Conservation (phyloP, 116 monocot genomes). For the Cymodocea nodosa region DNA sequence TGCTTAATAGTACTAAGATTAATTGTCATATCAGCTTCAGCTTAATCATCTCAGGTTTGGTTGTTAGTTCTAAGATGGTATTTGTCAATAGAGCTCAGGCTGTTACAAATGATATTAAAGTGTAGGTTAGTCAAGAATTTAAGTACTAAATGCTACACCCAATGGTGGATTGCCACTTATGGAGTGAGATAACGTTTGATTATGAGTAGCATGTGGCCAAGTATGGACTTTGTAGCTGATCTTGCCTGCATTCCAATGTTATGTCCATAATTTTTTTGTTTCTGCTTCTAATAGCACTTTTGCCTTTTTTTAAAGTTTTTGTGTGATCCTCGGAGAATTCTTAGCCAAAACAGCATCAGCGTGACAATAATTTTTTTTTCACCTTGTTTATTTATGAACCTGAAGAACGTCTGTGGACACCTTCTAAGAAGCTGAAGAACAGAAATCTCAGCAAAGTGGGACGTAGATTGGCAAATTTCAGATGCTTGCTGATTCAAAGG, state of each 20-base stretch:
- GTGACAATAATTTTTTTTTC: not conserved
- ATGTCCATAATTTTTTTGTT: not conserved
- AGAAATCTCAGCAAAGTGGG: conserved; percentile 13
- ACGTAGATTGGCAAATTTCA: conserved; percentile 20
- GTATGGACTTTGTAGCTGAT: no score
- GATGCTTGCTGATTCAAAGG: conserved; percentile 29
- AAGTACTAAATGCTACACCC: no score
- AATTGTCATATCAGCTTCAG: no score
- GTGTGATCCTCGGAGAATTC: not conserved
- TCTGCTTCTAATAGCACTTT: not conserved
- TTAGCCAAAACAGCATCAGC: not conserved
- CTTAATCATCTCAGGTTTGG: no score
- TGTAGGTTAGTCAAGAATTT: no score
- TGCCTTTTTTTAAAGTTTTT: not conserved
- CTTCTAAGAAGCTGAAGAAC: conserved; percentile 20
- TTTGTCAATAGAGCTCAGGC: no score
- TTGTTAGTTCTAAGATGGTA: no score
- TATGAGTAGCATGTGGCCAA: no score
- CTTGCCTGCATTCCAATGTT: not conserved
- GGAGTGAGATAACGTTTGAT: no score
- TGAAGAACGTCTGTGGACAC: conserved; percentile 33
- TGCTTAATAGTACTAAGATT: no score
- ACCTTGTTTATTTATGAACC: not conserved
- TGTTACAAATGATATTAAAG: no score
- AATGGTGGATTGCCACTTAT: no score